A percentile compares a stretch with the other conserved stretches of the same genome.
phyloP scores from a whole-genome alignment of 2,329 filamentous ascomycete species.

The Colletotrichum sansevieriae region DNA sequence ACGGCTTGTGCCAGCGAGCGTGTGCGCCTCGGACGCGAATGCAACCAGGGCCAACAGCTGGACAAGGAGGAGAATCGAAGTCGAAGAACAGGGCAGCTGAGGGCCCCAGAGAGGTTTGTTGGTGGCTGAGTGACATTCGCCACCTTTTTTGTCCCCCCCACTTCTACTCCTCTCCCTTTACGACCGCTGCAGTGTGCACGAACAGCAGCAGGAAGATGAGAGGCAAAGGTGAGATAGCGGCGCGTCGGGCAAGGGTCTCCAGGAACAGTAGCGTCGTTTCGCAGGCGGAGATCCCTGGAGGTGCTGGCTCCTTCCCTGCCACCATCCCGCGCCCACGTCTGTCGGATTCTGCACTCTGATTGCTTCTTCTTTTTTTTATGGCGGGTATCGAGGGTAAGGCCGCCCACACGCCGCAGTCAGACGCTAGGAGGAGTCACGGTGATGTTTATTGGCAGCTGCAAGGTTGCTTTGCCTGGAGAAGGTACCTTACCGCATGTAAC shows the following conservation, averaged over 20 bases:
- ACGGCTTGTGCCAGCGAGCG: constrained; percentile 6
- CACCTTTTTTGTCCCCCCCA: constrained; percentile 2
- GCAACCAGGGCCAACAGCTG: constrained; percentile 33
- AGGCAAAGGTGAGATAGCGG: constrained; percentile 4
- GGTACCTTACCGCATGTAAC: neutral
- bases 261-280: constrained; percentile 13
- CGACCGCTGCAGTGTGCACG: neutral
- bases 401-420: constrained; percentile 4
- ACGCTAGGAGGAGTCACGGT: neutral
- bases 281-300: constrained; percentile 25
- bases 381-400: constrained; percentile 5
- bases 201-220: too few relatives aligned
- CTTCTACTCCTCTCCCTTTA: neutral
- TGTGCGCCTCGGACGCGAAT: constrained; percentile 22
- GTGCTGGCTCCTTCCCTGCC: constrained; percentile 11
- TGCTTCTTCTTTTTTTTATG: neutral
- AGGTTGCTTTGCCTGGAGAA: too few relatives aligned
- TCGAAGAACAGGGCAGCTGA: constrained; percentile 7
- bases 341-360: constrained; percentile 2
- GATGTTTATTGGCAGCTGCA: neutral
- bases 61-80: constrained; percentile 21
- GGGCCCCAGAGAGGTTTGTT: neutral
- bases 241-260: constrained; percentile 18
- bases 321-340: constrained; percentile 9
- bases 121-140: constrained; percentile 37